Evolutionary conservation across 176 grass and related monocot species (phyloP), one percentile per base, ranked within the genome.

Genomic region (Musa itinerans): DNA sequence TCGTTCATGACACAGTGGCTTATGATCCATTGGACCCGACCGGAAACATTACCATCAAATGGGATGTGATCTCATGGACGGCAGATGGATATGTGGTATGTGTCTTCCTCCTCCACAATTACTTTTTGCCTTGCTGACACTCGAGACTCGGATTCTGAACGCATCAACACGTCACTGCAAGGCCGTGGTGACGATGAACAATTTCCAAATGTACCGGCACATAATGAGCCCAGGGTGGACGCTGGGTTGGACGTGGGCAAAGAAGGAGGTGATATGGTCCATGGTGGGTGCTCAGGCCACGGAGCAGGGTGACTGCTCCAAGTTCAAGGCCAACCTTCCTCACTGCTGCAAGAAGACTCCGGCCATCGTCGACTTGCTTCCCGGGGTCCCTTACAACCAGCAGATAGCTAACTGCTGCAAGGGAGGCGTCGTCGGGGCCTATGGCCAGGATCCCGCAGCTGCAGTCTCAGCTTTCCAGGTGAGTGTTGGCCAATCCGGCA

Each of bases 241-340:
- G 6, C 16, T 93, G 24, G 86, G 88, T 0, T 98, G 95, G 95
- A 82, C 85, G 3, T 99, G 95, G 95, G 88, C 90, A 0, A 99
- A 99, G 86, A 98, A 98, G 51, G 90, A 99, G 84, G 95, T 99
- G 57, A 99, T 99, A 68, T 99, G 95, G 95, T 99, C 95, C 52
- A 99, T 99, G 78, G 86, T 99, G 1, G 95, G 95, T 1, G 90
- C 95, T 0, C 95, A 94, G 72, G 78, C 90, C 0, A 91, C 90
- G 0, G 90, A 99, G 63, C 90, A 99, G 63, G 95, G 95, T 14
- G 95, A 99, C 82, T 94, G 95, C 86, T 94, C 90, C 71, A 98
- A 93, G 84, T 98, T 98, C 88, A 98, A 98, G 73, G 90, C 51
- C 59, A 63, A 77, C 80, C 67, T 85, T 72, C 95, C 94, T 3